Evolutionary conservation across 1,139 yeast genomes (phyloP).

Genomic region (Citeromyces siamensis): DNA sequence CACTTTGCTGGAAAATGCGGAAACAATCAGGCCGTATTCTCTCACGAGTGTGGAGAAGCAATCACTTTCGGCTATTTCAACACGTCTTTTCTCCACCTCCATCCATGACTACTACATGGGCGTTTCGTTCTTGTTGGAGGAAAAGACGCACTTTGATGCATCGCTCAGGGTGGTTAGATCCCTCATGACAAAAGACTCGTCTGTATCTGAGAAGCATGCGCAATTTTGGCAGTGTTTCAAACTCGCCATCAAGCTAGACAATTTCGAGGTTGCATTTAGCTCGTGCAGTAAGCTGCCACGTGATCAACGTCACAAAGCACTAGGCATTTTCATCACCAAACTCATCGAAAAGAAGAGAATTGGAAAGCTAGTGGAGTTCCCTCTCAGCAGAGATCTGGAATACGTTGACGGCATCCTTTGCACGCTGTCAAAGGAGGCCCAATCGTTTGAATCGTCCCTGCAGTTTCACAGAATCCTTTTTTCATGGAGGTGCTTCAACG

Average conservation of each 20-base stretch:
- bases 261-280: conserved; percentile 15
- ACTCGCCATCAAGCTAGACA: conserved; percentile 14
- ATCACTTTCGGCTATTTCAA: background rate
- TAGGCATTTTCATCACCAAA: conserved; percentile 16
- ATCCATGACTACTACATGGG: conserved; percentile 5
- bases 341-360: conserved; percentile 15
- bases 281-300: conserved; percentile 13
- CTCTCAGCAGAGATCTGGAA: conserved; percentile 16
- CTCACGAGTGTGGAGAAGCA: background rate
- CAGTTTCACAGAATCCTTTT: conserved; percentile 40
- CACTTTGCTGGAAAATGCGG: conserved; percentile 14
- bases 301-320: conserved; percentile 12
- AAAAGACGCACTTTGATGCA: conserved; percentile 11
- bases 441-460: conserved; percentile 16
- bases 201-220: conserved; percentile 2
- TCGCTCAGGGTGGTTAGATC: conserved; percentile 14
- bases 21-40: conserved; percentile 13
- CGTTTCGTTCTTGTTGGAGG: conserved; percentile 11
- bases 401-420: conserved; percentile 16
- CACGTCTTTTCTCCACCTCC: conserved; percentile 3
- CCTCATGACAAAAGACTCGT: conserved; percentile 7
- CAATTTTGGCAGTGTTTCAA: conserved; percentile 11
- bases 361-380: conserved; percentile 13
- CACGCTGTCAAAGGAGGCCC: conserved; percentile 15
- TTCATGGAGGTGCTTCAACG: conserved; percentile 35